Percentiles rank a stretch among this genome's conserved stretches.
These are phyloP conservation scores for Escallonia rubra DNA, from an alignment of 129 eudicot genomes.

Conservation along the genomic window DNA sequence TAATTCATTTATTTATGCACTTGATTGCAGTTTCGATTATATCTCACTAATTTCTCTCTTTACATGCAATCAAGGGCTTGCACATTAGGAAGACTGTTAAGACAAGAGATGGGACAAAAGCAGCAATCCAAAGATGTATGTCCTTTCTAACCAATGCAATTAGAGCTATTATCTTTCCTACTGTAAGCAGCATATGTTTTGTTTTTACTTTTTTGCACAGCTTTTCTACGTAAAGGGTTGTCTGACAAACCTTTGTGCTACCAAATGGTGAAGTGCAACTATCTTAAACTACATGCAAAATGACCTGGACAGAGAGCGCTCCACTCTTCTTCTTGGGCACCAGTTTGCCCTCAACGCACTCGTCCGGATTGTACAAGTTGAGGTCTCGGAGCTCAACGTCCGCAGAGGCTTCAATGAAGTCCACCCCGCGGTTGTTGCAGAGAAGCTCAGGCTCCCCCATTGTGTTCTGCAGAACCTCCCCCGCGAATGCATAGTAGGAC, in stretches of 20 bases:
- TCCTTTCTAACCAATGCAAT: neutral
- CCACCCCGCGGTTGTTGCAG: slow-evolving; percentile 73
- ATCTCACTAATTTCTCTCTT: no score
- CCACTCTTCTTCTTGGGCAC: slow-evolving; percentile 48
- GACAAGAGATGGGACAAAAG: no score
- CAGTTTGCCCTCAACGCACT: slow-evolving; percentile 40
- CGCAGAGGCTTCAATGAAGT: slow-evolving; percentile 47
- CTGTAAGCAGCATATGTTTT: neutral
- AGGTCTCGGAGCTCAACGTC: slow-evolving; percentile 44
- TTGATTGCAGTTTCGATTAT: no score
- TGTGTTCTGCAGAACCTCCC: slow-evolving; percentile 53
- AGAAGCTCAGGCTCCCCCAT: slow-evolving; percentile 57
- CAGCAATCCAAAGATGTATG: no score
- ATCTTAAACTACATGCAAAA: neutral
- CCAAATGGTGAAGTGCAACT: no score
- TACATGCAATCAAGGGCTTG: no score
- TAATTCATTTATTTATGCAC: no score
- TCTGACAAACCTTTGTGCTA: no score
- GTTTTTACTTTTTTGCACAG: neutral
- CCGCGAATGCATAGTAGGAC: slow-evolving; percentile 52
- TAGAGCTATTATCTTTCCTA: neutral
- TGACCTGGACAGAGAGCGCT: slow-evolving; percentile 59
- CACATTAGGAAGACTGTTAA: no score
- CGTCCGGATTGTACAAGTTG: slow-evolving; percentile 47
- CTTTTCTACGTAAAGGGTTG: neutral